Conservation (phyloP, 768 basidiomycete genomes). For the Neoboletus brunneissimus region DNA sequence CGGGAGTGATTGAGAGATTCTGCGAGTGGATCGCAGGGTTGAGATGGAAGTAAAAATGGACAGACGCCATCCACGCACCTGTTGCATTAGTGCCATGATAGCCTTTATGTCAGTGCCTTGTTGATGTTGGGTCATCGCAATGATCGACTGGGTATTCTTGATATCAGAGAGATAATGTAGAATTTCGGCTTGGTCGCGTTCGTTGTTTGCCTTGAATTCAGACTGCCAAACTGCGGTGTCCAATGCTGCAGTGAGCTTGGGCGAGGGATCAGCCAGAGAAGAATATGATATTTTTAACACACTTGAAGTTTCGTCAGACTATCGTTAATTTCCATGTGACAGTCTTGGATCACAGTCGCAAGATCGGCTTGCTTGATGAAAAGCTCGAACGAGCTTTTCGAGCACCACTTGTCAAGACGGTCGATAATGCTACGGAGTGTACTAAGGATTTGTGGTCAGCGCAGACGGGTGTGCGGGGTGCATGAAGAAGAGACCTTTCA, state of each 20-base stretch:
- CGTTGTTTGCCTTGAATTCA: constrained; percentile 37
- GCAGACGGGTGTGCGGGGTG: not conserved
- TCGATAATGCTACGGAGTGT: constrained; percentile 36
- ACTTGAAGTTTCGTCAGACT: constrained; percentile 51
- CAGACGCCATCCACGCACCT: constrained; percentile 27
- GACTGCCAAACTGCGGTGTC: constrained; percentile 50
- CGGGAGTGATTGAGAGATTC: constrained; percentile 21
- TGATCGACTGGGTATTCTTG: constrained; percentile 38
- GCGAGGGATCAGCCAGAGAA: constrained; percentile 5
- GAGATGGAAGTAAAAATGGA: not conserved
- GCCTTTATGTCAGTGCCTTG: constrained; percentile 35
- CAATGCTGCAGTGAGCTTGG: constrained; percentile 44
- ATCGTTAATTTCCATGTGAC: constrained; percentile 44
- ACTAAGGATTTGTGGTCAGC: constrained; percentile 20
- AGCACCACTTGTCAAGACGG: constrained; percentile 46
- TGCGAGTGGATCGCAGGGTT: constrained; percentile 18
- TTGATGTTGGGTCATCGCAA: constrained; percentile 32
- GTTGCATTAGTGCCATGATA: constrained; percentile 52
- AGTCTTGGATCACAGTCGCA: constrained; percentile 41
- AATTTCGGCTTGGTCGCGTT: constrained; percentile 44
- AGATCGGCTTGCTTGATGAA: constrained; percentile 48
- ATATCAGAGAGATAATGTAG: constrained; percentile 44
- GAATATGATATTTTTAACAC: not conserved
- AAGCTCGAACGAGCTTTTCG: constrained; percentile 37
- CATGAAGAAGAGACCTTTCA: constrained; percentile 25